Conservation (phyloP, 1,284 basidiomycete genomes). For the Cryptococcus sp. region DNA sequence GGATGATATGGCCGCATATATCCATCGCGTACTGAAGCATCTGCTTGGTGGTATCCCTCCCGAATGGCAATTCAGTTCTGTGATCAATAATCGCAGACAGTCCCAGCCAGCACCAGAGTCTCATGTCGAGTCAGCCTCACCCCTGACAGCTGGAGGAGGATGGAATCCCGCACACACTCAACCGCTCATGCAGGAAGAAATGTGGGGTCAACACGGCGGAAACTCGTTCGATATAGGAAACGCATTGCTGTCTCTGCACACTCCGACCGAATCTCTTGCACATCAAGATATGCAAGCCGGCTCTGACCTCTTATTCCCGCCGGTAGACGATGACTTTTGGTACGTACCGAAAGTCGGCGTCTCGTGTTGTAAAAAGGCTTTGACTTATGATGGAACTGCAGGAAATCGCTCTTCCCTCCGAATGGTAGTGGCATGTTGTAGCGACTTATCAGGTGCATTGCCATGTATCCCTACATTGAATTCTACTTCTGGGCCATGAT, state of each 20-base stretch:
- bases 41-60: slow-evolving; percentile 20
- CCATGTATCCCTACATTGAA: too few relatives aligned
- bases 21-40: slow-evolving; percentile 31
- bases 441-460: too few relatives aligned
- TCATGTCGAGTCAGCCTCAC: not conserved
- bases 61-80: slow-evolving; percentile 10
- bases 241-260: too few relatives aligned
- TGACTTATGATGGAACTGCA: slow-evolving; percentile 7
- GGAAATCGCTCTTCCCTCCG: slow-evolving; percentile 28
- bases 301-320: slow-evolving; percentile 27
- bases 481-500: slow-evolving; percentile 30
- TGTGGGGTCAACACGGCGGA: too few relatives aligned
- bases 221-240: too few relatives aligned
- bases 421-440: not conserved
- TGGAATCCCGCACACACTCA: not conserved
- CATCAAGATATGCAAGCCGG: not conserved
- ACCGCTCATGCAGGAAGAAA: too few relatives aligned
- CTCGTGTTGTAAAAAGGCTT: not conserved
- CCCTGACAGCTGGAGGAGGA: not conserved
- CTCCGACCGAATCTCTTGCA: not conserved
- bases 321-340: slow-evolving; percentile 36
- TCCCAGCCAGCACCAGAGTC: not conserved
- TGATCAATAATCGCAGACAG: not conserved
- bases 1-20: slow-evolving; percentile 37
- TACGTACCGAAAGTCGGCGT: slow-evolving; percentile 4